Conservation (phyloP, 495 filamentous ascomycete species). For the Xylaria grammica region DNA sequence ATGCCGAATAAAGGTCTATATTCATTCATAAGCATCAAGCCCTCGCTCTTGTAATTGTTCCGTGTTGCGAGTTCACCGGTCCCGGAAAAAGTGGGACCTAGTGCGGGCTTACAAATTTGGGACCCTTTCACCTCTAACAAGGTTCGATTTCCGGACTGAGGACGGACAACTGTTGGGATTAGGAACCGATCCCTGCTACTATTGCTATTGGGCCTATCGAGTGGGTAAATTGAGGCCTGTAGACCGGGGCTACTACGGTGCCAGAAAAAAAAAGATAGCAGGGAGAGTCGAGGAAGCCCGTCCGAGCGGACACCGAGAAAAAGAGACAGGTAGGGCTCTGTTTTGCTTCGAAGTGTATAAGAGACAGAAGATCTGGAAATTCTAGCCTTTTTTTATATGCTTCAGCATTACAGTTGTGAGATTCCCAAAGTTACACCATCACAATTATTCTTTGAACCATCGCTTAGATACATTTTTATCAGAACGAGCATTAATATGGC, state of each 20-base stretch:
- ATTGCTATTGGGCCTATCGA: neutral
- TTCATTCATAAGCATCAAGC: too few species aligned
- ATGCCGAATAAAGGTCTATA: too few species aligned
- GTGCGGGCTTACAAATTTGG: slow-evolving; percentile 13
- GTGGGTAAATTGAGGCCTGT: neutral
- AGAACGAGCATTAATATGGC: neutral
- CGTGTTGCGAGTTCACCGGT: slow-evolving; percentile 6
- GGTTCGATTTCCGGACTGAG: neutral
- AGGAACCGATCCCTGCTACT: neutral
- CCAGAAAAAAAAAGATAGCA: neutral
- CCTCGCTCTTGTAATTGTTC: slow-evolving; percentile 14
- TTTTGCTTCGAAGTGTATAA: too few species aligned
- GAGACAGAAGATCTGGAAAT: too few species aligned
- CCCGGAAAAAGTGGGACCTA: neutral
- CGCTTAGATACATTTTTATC: neutral
- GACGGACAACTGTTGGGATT: neutral
- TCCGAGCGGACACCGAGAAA: slow-evolving; percentile 12
- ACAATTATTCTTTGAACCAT: too few species aligned
- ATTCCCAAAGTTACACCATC: too few species aligned
- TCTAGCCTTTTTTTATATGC: too few species aligned
- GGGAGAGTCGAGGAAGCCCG: neutral
- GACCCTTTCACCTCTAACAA: neutral
- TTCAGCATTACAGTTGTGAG: too few species aligned
- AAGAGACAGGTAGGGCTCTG: too few species aligned
- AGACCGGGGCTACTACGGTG: neutral